Base-by-base conservation (phyloP, 2,329 filamentous ascomycete species). In the Claviceps capensis region DNA sequence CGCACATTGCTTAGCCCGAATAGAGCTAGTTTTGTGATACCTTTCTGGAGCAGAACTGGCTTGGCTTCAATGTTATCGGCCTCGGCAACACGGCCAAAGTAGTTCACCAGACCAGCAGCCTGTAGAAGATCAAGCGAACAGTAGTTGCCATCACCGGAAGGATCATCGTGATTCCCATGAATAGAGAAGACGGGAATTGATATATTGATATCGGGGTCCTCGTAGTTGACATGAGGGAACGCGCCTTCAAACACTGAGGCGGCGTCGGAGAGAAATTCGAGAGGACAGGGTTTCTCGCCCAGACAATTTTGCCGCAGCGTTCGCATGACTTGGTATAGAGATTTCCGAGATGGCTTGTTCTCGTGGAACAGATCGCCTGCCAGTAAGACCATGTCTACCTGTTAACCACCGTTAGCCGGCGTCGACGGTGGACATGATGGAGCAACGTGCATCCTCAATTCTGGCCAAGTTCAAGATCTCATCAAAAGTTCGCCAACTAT, bases 181-280 rank as follows among this genome's bases (percentile, higher is more conserved):
- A 98, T 98, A 0, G 91, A 95, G 65, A 98, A 98, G 30, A 98
- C 89, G 0, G 93, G 93, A 52, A 97, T 96, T 1, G 90, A 88
- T 55, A 98, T 82, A 62, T 98, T 98, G 67, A 98, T 96, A 61
- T 98, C 88, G 23, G 88, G 82, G 62, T 98, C 93, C 67, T 97
- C 89, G 68, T 98, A 98, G 68, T 98, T 98, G 68, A 95, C 91
- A 65, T 96, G 86, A 48, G 88, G 84, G 63, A 96, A 95, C 0
- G 88, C 83, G 6, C 86, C 86, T 55, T 88, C 85, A 61, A 98
- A 96, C 56, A 91, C 87, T 61, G 95, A 86, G 59, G 83, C 88
- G 7, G 88, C 88, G 67, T 98, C 93, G 63, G 89, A 95, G 45
- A 98, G 76, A 68, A 97, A 89, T 67, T 98, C 88, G 54, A 98